Evolutionary conservation across 2,329 filamentous ascomycete genomes (phyloP), one percentile per base, ranked within the genome.

Genomic region (Colletotrichum costaricense): DNA sequence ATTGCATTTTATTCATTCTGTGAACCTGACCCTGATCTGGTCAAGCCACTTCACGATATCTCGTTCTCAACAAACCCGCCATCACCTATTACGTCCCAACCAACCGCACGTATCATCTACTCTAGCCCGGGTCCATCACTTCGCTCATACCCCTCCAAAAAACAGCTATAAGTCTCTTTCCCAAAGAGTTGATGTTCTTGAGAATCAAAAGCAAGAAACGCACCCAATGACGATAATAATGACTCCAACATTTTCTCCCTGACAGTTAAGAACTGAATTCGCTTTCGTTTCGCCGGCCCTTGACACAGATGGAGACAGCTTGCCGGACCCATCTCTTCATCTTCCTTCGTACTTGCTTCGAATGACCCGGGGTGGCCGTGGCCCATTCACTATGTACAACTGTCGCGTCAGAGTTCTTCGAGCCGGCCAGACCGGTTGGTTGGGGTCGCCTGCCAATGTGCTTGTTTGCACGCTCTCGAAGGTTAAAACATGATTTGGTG

Each of bases 191-290:
- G 62, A 35, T 52, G 56, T 73, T 35, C 49, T 67, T 58, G 46
- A 71, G 35, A 72, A 62, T 62, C 67, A 73, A 69, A 73, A 69
- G 33, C 69, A 59, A 72, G 55, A 64, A 72, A 58, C 30, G 14
- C 66, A 73, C 54, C 58, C 54, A 71, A 69, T n/a, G 33, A 26
- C 33, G 52, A 24, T 62, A 52, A 46, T 26, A 5, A 24, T 28
- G 26, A 46, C 19, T 30, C 38, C 58, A 54, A 56, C 14, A 63
- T 57, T 63, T 49, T 49, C 42, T 49, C 42, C 38, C n/a, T 9
- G 30, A 28, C 12, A 12, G 3, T 24, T 14, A 63, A 19, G 52
- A 26, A 38, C 12, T 33, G 42, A 9, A 19, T 8, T 57, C 9
- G 38, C 16, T 42, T 28, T 55, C 49, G 55, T 26, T 14, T 22